Conservation (phyloP, 1,139 yeast species). For the Sugiyamaella japonica region DNA sequence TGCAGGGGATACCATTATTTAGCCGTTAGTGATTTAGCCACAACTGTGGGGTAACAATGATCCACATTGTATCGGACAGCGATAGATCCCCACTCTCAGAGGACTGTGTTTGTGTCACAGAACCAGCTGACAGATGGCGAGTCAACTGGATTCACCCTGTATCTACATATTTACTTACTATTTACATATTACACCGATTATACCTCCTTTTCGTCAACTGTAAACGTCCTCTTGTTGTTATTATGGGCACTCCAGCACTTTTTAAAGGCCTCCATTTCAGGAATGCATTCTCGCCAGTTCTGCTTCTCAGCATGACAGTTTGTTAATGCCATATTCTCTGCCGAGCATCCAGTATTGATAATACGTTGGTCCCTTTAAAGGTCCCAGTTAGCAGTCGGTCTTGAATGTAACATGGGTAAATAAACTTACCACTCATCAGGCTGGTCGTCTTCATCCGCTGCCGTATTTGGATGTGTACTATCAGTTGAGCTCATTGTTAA, state of each 20-base stretch:
- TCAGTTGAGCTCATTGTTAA: neutral
- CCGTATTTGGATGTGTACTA: constrained; percentile 25
- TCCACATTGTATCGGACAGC: no score
- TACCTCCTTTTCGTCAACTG: constrained; percentile 21
- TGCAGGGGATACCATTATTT: no score
- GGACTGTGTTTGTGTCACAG: no score
- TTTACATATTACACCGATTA: neutral
- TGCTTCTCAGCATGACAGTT: constrained; percentile 72
- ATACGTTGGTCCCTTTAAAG: constrained; percentile 60
- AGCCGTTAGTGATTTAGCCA: no score
- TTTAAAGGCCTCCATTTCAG: constrained; percentile 66
- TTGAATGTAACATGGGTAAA: no score
- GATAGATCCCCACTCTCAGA: no score
- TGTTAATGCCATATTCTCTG: constrained; percentile 61
- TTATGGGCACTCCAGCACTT: constrained; percentile 65
- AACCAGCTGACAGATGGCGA: no score
- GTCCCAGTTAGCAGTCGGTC: no score
- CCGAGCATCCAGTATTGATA: constrained; percentile 67
- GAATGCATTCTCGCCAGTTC: constrained; percentile 69
- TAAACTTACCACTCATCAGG: constrained; percentile 59
- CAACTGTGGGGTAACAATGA: no score
- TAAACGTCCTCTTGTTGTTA: constrained; percentile 51
- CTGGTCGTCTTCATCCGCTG: constrained; percentile 46
- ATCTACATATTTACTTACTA: neutral
- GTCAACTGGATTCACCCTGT: no score